Evolutionary conservation across 306 rosid species (phyloP).

Genomic region (Calophaca sinica): DNA sequence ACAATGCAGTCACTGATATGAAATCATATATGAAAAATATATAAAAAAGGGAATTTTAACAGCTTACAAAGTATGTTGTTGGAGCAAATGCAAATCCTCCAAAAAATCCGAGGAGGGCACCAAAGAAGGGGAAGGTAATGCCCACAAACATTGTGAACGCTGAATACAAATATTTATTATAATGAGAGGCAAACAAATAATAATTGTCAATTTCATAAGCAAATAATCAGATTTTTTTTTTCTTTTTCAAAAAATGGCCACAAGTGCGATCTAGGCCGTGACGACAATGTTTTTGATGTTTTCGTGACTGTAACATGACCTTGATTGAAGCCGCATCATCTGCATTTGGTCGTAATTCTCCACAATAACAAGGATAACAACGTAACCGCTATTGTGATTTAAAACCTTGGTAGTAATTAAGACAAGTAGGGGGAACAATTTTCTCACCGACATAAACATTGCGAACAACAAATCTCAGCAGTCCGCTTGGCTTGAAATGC

Average conservation of each 20-base stretch:
- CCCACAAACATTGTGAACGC: slow-evolving; percentile 76
- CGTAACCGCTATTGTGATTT: too few species aligned
- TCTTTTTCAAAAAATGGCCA: too few species aligned
- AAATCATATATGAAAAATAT: background rate
- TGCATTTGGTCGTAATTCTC: too few species aligned
- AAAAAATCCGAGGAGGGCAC: slow-evolving; percentile 68
- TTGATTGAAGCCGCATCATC: too few species aligned
- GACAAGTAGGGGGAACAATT: background rate
- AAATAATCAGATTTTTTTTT: too few species aligned
- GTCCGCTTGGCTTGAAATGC: slow-evolving; percentile 56
- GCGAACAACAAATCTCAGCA: slow-evolving; percentile 61
- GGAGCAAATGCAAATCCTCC: slow-evolving; percentile 91
- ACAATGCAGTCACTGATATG: background rate
- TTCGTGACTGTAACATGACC: too few species aligned
- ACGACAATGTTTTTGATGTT: too few species aligned
- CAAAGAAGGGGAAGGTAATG: slow-evolving; percentile 78
- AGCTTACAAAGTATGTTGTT: slow-evolving; percentile 72
- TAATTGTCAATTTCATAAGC: background rate
- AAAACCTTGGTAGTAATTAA: too few species aligned
- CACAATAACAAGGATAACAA: background rate
- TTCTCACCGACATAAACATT: slow-evolving; percentile 71
- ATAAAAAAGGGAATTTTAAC: background rate
- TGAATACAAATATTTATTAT: slow-evolving; percentile 40
- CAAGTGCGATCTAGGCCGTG: too few species aligned
- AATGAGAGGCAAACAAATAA: background rate